Evolutionary conservation across 2,329 filamentous ascomycete genomes (phyloP).

Genomic region (Alternaria burnsii): DNA sequence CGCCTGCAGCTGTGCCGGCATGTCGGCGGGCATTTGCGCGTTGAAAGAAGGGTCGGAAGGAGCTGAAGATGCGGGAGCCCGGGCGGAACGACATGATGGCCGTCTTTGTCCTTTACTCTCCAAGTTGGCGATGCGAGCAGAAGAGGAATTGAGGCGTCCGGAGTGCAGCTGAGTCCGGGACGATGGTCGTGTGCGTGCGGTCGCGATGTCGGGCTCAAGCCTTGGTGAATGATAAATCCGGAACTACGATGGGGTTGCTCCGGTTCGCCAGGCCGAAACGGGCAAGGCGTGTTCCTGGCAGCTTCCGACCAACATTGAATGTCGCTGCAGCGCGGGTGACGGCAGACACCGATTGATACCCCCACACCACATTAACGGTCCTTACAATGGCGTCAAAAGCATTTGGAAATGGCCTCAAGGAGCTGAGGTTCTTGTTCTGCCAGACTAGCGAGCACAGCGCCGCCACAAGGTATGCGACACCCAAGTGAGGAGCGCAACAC

Average conservation of each 20-base stretch:
- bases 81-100: slow-evolving; percentile 64
- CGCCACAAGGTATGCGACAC: slow-evolving; percentile 74
- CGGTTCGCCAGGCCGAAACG: slow-evolving; percentile 26
- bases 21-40: slow-evolving; percentile 69
- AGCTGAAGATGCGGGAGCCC: slow-evolving; percentile 65
- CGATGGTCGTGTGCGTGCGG: slow-evolving; percentile 10
- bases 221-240: slow-evolving; percentile 29
- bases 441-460: slow-evolving; percentile 92
- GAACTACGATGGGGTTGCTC: slow-evolving; percentile 35
- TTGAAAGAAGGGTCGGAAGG: slow-evolving; percentile 61
- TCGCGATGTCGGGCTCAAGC: slow-evolving; percentile 29
- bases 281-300: slow-evolving; percentile 21
- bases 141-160: slow-evolving; percentile 48
- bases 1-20: slow-evolving; percentile 70
- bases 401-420: slow-evolving; percentile 87
- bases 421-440: slow-evolving; percentile 97
- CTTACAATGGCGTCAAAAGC: slow-evolving; percentile 83
- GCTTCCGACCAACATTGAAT: slow-evolving; percentile 31
- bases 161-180: not conserved
- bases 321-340: slow-evolving; percentile 14
- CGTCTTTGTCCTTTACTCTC: slow-evolving; percentile 14
- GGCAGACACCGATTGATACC: slow-evolving; percentile 27
- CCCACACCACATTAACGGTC: slow-evolving; percentile 7
- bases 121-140: slow-evolving; percentile 27
- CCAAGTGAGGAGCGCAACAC: slow-evolving; percentile 6